A percentile compares a stretch with the other conserved stretches of the same genome.
Evolutionary conservation across 768 basidiomycete species (phyloP).

Genomic region (Asterophora lycoperdoides): DNA sequence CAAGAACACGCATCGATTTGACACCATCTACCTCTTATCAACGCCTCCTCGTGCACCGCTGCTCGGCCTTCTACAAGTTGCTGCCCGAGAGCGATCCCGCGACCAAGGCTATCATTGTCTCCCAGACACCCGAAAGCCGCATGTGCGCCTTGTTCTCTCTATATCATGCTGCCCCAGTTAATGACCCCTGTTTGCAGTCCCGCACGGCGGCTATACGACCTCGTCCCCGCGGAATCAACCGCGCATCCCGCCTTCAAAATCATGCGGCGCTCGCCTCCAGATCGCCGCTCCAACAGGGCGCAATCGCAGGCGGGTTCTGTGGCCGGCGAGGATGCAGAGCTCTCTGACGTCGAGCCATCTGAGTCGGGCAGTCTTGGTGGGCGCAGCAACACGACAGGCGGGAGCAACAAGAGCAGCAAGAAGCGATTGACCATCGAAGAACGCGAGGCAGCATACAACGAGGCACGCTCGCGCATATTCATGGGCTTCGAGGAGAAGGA

Average conservation of each 20-base stretch:
- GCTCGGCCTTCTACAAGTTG: constrained; percentile 78
- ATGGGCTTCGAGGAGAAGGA: constrained; percentile 77
- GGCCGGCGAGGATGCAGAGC: constrained; percentile 69
- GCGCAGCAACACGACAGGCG: constrained; percentile 58
- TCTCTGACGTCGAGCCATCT: constrained; percentile 76
- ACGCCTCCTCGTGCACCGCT: constrained; percentile 80
- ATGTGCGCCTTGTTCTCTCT: constrained; percentile 51
- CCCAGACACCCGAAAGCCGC: constrained; percentile 58
- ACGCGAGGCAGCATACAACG: constrained; percentile 85
- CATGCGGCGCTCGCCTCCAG: constrained; percentile 64
- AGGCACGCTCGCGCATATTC: constrained; percentile 83
- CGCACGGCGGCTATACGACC: constrained; percentile 61
- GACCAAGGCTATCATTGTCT: constrained; percentile 60
- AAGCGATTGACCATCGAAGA: constrained; percentile 79
- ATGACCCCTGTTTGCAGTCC: constrained; percentile 46
- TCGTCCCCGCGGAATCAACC: constrained; percentile 70
- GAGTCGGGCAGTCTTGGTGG: constrained; percentile 76
- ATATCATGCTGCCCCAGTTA: constrained; percentile 6
- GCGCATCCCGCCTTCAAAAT: constrained; percentile 82
- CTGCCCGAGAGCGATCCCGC: constrained; percentile 60
- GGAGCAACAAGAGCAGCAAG: constrained; percentile 62
- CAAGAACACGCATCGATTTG: constrained; percentile 61
- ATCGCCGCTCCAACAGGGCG: constrained; percentile 47
- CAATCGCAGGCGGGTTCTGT: constrained; percentile 73
- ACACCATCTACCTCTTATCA: constrained; percentile 76